Base-by-base conservation (phyloP, 2,329 filamentous ascomycete genomes). In the Xenoacremonium recifei region DNA sequence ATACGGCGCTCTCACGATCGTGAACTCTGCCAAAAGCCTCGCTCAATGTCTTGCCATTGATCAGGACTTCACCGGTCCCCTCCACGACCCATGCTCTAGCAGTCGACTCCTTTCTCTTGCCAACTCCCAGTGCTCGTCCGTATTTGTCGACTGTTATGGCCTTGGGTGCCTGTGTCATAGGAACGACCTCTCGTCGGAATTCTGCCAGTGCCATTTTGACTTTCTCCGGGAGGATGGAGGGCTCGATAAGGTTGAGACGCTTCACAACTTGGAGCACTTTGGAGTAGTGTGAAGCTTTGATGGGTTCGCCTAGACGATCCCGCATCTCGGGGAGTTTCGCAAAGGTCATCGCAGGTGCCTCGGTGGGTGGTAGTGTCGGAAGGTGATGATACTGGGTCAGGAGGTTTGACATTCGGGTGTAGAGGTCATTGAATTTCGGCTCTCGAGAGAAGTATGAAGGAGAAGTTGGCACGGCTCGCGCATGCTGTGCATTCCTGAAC, bases 381-480 rank as follows among this genome's bases (percentile, higher is more conserved):
- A 97, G 77, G 19, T 82, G 75, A 42, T 81, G 76, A 63, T 93
- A 85, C 65, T 82, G 84, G 39, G 81, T 80, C 42, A 87, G 69
- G 18, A 97, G 76, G 10, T 78, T 75, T 55, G 89, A 80, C 35
- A 99, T 76, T 34, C 75, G 71, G 52, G 97, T 78, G 55, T 87
- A 80, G 58, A 87, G 80, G 68, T 99, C 93, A 67, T 85, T 93
- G 73, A 96, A 96, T 40, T 78, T 75, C 2, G 91, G 87, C 47
- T 85, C 85, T 39, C 85, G 85, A 39, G 89, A 91, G 72, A 97
- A 99, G 70, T 99, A 99, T n/a, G 92, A 93, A 3, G 89, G 84
- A 25, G 91, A 96, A 19, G 78, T 77, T 16, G 93, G 93, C 25
- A 96, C 72, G 17, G 95, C 73, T 51, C 93, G 88, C 39, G 87